A percentile compares a stretch with the other conserved stretches of the same genome.
These are phyloP conservation scores for Leucocoprinus sp. DNA, from an alignment of 768 basidiomycete genomes.

Conservation along the genomic window DNA sequence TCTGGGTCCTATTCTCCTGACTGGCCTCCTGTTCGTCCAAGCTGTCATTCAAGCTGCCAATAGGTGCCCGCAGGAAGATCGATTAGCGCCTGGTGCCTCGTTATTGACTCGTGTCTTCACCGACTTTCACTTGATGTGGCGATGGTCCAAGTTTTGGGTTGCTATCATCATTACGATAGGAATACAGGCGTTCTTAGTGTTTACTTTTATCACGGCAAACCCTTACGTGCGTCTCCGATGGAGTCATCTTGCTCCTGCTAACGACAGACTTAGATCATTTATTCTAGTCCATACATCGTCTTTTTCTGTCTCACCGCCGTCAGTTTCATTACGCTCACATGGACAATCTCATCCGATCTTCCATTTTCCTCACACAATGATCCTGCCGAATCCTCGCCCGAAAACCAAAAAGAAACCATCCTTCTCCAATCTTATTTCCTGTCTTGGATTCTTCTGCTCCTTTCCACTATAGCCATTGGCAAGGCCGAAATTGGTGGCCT, in stretches of 20 bases:
- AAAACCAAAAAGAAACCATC: constrained; percentile 39
- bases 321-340: constrained; percentile 36
- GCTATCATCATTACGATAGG: constrained; percentile 38
- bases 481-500: constrained; percentile 38
- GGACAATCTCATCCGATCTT: constrained; percentile 24
- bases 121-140: constrained; percentile 28
- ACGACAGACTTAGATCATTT: constrained; percentile 13
- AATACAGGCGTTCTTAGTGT: constrained; percentile 39
- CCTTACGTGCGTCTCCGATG: constrained; percentile 44
- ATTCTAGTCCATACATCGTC: constrained; percentile 40
- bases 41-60: constrained; percentile 14
- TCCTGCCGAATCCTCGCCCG: constrained; percentile 10
- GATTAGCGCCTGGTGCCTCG: neutral
- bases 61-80: constrained; percentile 1
- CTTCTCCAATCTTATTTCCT: constrained; percentile 46
- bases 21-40: constrained; percentile 31
- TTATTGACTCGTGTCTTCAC: constrained; percentile 8
- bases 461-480: constrained; percentile 37
- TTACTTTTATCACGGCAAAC: constrained; percentile 45
- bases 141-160: constrained; percentile 57
- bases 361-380: constrained; percentile 16
- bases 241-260: neutral
- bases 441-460: constrained; percentile 47
- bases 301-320: constrained; percentile 35
- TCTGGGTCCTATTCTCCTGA: constrained; percentile 50